Percentiles rank a stretch among this genome's conserved stretches.
Conservation (phyloP, 2,329 filamentous ascomycete species). For the Graphilbum ipis-grandicollis region DNA sequence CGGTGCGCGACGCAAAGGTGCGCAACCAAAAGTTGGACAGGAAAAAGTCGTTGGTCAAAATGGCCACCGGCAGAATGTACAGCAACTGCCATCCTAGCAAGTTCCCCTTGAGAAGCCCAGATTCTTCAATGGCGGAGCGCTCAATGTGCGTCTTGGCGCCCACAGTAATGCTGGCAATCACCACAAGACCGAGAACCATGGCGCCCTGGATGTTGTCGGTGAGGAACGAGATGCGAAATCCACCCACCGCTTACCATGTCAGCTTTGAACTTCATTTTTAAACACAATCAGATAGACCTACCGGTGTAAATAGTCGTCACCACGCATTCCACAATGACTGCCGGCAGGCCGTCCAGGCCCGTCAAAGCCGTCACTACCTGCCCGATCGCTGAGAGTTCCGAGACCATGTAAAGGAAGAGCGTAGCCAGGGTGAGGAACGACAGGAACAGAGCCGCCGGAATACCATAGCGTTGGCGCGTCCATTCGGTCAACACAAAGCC, state of each 20-base stretch:
- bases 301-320: conserved; percentile 75
- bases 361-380: conserved; percentile 63
- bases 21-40: conserved; percentile 72
- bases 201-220: conserved; percentile 68
- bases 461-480: conserved; percentile 63
- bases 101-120: conserved; percentile 48
- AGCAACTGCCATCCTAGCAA: conserved; percentile 72
- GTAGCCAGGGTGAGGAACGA: conserved; percentile 66
- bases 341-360: conserved; percentile 54
- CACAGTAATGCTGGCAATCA: conserved; percentile 63
- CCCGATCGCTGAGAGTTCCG: conserved; percentile 64
- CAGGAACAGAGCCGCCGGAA: conserved; percentile 51
- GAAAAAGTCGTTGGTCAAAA: conserved; percentile 78
- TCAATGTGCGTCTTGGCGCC: conserved; percentile 60
- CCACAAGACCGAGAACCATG: conserved; percentile 59
- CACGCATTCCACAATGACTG: conserved; percentile 60
- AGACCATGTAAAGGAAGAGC: conserved; percentile 74
- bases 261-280: neutral
- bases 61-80: conserved; percentile 67
- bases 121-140: conserved; percentile 46
- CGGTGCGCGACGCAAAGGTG: conserved; percentile 63
- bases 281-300: conserved; percentile 18
- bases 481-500: conserved; percentile 76
- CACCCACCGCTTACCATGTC: conserved; percentile 43
- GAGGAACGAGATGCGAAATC: conserved; percentile 69